Evolutionary conservation across 2,329 filamentous ascomycete genomes (phyloP), one percentile per base, ranked within the genome.

Genomic region (Fusarium metavorans): DNA sequence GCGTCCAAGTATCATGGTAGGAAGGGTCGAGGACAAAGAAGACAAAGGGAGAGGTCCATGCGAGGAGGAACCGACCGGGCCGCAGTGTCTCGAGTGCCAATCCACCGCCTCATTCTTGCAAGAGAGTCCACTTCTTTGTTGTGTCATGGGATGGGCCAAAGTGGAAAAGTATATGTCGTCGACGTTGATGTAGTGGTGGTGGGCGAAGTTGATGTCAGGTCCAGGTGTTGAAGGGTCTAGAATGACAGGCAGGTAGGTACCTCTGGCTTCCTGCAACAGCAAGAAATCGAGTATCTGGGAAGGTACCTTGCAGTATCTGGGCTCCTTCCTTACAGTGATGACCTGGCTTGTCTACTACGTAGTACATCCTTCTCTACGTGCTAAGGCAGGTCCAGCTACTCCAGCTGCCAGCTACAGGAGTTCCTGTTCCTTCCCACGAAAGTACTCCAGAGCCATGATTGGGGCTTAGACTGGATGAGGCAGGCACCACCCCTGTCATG

Each of bases 381-480:
- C 72, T 73, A 75, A 73, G 59, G 72, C 72, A 74, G 72, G 72
- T 74, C 68, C 72, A 67, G 68, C 62, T 54, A 50, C 64, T 72
- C 67, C 60, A 68, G 35, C 16, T 39, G 8, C 34, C 35, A 39
- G 59, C 60, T 59, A 60, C 39, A 75, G 63, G 57, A 75, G 63
- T 63, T 75, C 72, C 72, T 74, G 63, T 63, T 75, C 72, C 72
- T 74, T 70, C 72, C 68, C 27, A 52, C 60, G 37, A 74, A 74
- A 72, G 71, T 58, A 69, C 50, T 72, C 57, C 43, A 65, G 58
- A 45, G n/a, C 30, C 57, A 23, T 74, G 72, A 72, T 74, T 74
- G 68, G 72, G 48, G 27, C 32, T 20, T 50, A 41, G 37, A 59
- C 30, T 60, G 50, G 32, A 39, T 57, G 68, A 50, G 72, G 65